phyloP scores from a whole-genome alignment of 768 basidiomycete genomes.

The Solioccasus polychromus region DNA sequence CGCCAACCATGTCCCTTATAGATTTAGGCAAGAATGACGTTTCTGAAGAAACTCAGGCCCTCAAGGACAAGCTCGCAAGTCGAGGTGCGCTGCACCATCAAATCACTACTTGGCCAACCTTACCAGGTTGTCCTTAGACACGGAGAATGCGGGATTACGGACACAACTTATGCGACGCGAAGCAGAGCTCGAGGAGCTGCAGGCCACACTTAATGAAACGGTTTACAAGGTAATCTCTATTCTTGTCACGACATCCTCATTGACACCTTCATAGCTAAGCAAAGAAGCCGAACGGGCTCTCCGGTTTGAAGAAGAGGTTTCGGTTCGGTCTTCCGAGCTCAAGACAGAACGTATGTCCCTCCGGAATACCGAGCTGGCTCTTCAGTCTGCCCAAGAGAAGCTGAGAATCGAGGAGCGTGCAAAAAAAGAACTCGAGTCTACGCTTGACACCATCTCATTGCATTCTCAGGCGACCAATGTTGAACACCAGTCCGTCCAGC shows the following conservation, averaged over 20 bases:
- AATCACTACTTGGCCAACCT: not conserved
- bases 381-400: conserved; percentile 47
- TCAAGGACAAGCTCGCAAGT: conserved; percentile 36
- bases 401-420: conserved; percentile 50
- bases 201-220: conserved; percentile 33
- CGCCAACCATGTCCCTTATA: conserved; percentile 34
- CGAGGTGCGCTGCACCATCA: conserved; percentile 29
- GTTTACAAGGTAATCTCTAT: conserved; percentile 34
- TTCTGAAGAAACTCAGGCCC: conserved; percentile 35
- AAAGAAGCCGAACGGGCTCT: conserved; percentile 55
- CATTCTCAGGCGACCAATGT: conserved; percentile 46
- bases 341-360: conserved; percentile 50
- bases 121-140: conserved; percentile 27
- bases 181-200: conserved; percentile 35
- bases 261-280: conserved; percentile 43
- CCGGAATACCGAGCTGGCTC: conserved; percentile 50
- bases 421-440: conserved; percentile 52
- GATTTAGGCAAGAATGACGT: conserved; percentile 40
- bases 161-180: conserved; percentile 36
- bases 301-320: conserved; percentile 50
- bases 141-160: conserved; percentile 33
- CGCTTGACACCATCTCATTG: conserved; percentile 52
- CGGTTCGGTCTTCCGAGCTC: conserved; percentile 51
- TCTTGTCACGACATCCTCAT: not conserved
- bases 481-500: conserved; percentile 46